These are phyloP conservation scores for Backusella tarrabulga DNA, from an alignment of 192 early-diverging fungal species.

Conservation along the genomic window DNA sequence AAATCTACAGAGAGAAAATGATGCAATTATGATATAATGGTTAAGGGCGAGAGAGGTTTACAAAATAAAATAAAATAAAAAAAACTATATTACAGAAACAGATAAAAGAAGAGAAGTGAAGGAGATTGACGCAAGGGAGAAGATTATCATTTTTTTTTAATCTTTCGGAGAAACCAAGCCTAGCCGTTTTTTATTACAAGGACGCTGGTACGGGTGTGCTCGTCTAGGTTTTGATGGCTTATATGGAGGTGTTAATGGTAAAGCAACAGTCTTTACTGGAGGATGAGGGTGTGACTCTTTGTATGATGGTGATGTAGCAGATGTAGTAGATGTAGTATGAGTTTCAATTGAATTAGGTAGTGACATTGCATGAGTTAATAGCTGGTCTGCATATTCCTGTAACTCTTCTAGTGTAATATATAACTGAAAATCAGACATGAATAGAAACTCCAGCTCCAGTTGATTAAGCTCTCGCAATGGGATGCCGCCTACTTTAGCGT, in stretches of 20 bases:
- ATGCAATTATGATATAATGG: slow-evolving; percentile 2
- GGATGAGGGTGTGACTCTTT: not conserved
- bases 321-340: not conserved
- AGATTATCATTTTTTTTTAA: not conserved
- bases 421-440: slow-evolving; percentile 66
- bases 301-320: not conserved
- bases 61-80: not conserved
- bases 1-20: not conserved
- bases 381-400: slow-evolving; percentile 59
- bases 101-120: not conserved
- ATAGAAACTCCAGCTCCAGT: slow-evolving; percentile 75
- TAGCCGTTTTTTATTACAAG: not conserved
- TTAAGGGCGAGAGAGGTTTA: not conserved
- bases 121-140: not conserved
- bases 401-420: slow-evolving; percentile 59
- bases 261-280: not conserved
- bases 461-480: slow-evolving; percentile 69
- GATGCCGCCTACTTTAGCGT: slow-evolving; percentile 75
- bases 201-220: slow-evolving; percentile 5
- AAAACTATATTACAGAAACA: not conserved
- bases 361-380: slow-evolving; percentile 38
- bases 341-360: slow-evolving; percentile 8
- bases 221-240: slow-evolving; percentile 3
- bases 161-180: slow-evolving; percentile 11
- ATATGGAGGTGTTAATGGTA: slow-evolving; percentile 15